Evolutionary conservation across 2,329 filamentous ascomycete genomes (phyloP), one percentile per base, ranked within the genome.

Genomic region (Colletotrichum sp.): DNA sequence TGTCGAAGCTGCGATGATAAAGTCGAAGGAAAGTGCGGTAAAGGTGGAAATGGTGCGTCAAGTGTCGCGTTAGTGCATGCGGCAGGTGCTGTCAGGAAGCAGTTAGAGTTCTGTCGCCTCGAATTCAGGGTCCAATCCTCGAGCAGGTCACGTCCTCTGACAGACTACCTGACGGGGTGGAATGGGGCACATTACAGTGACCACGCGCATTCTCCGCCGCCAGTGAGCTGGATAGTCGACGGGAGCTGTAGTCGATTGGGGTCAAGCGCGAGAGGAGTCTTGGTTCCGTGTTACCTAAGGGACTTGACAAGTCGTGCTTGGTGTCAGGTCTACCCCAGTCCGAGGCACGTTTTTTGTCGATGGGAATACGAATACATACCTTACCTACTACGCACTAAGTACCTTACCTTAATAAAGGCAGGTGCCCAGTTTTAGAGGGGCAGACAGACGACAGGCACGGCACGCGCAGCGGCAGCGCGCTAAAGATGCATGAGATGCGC

Each of bases 51-150:
- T 47, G 0, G 0, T 47, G 38, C n/a, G 33, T 33, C 36, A 38
- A 38, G 18, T 47, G 38, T n/a, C 38, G 38, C n/a, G 38, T 47
- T 51, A 51, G 21, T 51, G 43, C 43, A 51, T 51, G 43, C 43
- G 43, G 43, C 43, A 51, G 43, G 43, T 51, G 43, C 43, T 51
- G 43, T 51, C 43, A 21, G 43, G 27, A 43, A 65, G 61, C 64
- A 61, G 55, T 62, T 69, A 65, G 69, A 65, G 36, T 29, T 51
- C 21, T 27, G 61, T 38, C 62, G 24, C 36, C 64, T 36, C 24
- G 62, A 61, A 61, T 61, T 57, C 70, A 70, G 66, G 70, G 70
- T 73, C 70, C 38, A 70, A n/a, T 33, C 33, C 47, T 69, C 58
- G 63, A 12, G 21, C 11, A 33, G 63, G 55, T n/a, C 29, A 29